Evolutionary conservation across 2,329 filamentous ascomycete species (phyloP).

Genomic region (Exophiala sideris): DNA sequence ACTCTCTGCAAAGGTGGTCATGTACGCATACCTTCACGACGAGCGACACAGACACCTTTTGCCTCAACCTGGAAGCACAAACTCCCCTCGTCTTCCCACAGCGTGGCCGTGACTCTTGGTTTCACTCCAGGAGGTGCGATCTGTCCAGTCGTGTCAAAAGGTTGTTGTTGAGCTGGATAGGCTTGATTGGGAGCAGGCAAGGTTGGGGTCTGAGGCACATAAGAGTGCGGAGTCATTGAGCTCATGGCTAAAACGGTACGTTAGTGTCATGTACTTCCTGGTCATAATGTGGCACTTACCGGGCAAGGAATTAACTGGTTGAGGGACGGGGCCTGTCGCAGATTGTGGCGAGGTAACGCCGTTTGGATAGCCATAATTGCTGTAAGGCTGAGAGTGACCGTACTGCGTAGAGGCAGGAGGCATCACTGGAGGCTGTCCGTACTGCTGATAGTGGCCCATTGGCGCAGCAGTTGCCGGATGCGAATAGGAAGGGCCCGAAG

Average conservation of each 20-base stretch:
- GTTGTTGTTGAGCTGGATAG: conserved; percentile 49
- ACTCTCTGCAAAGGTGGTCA: background rate
- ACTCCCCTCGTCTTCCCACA: conserved; percentile 98
- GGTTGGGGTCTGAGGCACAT: conserved; percentile 22
- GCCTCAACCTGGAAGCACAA: conserved; percentile 97
- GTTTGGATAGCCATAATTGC: conserved; percentile 71
- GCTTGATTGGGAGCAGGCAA: conserved; percentile 34
- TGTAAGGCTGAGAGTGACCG: conserved; percentile 57
- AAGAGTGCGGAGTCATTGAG: conserved; percentile 20
- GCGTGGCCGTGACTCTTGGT: conserved; percentile 87
- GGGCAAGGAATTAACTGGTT: conserved; percentile 62
- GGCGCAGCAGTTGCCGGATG: conserved; percentile 72
- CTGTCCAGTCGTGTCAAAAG: conserved; percentile 87
- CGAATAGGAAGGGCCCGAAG: conserved; percentile 70
- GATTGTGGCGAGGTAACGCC: conserved; percentile 77
- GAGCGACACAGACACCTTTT: conserved; percentile 89
- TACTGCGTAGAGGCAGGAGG: conserved; percentile 71
- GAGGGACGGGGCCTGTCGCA: conserved; percentile 65
- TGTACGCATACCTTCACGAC: conserved; percentile 71
- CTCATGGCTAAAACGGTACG: conserved; percentile 39
- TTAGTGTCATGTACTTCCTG: background rate
- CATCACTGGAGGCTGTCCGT: conserved; percentile 68
- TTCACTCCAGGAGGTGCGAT: conserved; percentile 91
- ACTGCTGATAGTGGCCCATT: conserved; percentile 74
- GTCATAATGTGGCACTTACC: conserved; percentile 34